Conservation (phyloP, 257 asterid species). For the Avicennia marina region DNA sequence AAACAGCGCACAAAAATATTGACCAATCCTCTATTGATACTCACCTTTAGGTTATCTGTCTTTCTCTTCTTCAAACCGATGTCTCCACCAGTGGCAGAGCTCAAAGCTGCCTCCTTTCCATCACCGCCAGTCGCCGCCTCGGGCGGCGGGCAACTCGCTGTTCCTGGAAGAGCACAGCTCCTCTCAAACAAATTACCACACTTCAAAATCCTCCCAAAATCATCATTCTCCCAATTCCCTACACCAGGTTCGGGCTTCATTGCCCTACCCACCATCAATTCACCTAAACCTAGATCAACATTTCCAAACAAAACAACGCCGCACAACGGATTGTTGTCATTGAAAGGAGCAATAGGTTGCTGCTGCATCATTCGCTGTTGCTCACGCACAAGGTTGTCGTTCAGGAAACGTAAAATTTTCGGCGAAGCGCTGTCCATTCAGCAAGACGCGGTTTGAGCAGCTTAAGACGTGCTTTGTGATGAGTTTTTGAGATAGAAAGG, state of each 20-base stretch:
- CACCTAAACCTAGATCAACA: background rate
- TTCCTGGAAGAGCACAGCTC: slow-evolving; percentile 31
- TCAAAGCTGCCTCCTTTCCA: slow-evolving; percentile 51
- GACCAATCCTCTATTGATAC: too few relatives aligned
- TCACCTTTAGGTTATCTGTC: background rate
- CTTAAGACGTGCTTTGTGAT: too few relatives aligned
- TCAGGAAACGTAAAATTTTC: background rate
- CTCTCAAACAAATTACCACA: background rate
- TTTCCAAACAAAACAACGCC: background rate
- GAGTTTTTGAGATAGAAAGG: too few relatives aligned
- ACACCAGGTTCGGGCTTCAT: background rate
- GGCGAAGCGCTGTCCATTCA: background rate
- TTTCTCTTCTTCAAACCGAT: background rate
- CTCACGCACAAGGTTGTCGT: background rate
- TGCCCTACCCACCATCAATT: background rate
- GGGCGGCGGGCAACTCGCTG: slow-evolving; percentile 53
- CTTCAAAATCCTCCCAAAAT: background rate
- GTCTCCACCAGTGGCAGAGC: slow-evolving; percentile 29
- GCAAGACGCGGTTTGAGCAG: too few relatives aligned
- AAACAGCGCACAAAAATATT: background rate
- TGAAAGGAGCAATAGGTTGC: background rate
- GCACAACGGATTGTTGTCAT: background rate
- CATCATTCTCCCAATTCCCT: background rate
- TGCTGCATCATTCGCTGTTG: background rate
- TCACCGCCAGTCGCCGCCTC: slow-evolving; percentile 31